Percentiles rank a stretch among this genome's conserved stretches.
Conservation (phyloP, 2,329 filamentous ascomycete genomes). For the Apiospora aurea region DNA sequence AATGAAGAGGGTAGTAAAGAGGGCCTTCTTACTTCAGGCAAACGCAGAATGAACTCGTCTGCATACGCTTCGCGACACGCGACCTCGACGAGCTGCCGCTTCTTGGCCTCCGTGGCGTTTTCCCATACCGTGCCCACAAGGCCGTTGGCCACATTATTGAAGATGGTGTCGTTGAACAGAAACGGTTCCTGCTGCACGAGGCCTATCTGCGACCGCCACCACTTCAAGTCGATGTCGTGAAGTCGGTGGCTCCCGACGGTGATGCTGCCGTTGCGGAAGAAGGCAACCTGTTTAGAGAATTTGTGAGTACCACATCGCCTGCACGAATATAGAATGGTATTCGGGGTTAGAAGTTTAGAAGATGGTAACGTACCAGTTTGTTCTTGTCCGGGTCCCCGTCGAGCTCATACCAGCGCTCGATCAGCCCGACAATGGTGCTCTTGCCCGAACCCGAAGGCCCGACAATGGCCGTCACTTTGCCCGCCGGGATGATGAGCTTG, state of each 20-base stretch:
- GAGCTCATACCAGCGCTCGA: slow-evolving; percentile 76
- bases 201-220: slow-evolving; percentile 82
- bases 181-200: slow-evolving; percentile 95
- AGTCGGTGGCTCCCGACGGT: slow-evolving; percentile 85
- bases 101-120: slow-evolving; percentile 62
- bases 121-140: slow-evolving; percentile 82
- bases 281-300: slow-evolving; percentile 32
- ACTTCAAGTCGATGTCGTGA: slow-evolving; percentile 78
- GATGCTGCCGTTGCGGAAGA: slow-evolving; percentile 59
- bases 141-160: slow-evolving; percentile 71
- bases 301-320: not conserved
- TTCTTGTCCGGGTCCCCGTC: slow-evolving; percentile 49
- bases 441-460: slow-evolving; percentile 76
- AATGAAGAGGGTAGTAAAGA: not conserved
- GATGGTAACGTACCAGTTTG: slow-evolving; percentile 35
- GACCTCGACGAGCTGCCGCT: slow-evolving; percentile 58
- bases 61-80: slow-evolving; percentile 65
- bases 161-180: slow-evolving; percentile 69
- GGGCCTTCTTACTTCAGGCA: slow-evolving; percentile 48
- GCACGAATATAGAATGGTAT: too few species aligned
- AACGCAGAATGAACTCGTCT: slow-evolving; percentile 62
- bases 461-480: slow-evolving; percentile 52
- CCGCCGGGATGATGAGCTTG: slow-evolving; percentile 50
- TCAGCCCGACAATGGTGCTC: slow-evolving; percentile 73
- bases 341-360: too few species aligned